Conservation (phyloP, 129 eudicot species). For the Scalesia atractyloides region DNA sequence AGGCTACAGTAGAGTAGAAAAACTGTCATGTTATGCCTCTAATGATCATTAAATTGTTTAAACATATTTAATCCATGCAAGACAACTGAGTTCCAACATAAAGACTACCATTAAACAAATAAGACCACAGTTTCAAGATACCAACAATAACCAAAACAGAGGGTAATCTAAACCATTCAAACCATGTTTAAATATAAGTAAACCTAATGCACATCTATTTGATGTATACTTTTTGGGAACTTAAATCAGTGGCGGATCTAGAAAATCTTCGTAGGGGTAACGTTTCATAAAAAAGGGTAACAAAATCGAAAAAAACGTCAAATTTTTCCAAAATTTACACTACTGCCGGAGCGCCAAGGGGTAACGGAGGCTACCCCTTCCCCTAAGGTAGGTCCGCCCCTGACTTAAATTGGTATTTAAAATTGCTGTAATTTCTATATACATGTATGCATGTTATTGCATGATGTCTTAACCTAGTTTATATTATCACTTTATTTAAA, state of each 20-base stretch:
- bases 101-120: conserved; percentile 30
- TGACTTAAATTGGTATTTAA: conserved; percentile 16
- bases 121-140: conserved; percentile 25
- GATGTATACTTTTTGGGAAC: conserved; percentile 16
- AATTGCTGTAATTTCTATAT: conserved; percentile 23
- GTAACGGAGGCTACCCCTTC: too few relatives aligned
- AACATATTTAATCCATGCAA: conserved; percentile 19
- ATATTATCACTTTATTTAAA: background rate
- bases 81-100: conserved; percentile 34
- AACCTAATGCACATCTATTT: conserved; percentile 22
- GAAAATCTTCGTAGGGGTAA: too few relatives aligned
- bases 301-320: too few relatives aligned
- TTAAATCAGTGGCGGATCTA: too few relatives aligned
- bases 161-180: conserved; percentile 29
- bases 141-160: conserved; percentile 33
- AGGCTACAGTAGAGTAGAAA: conserved; percentile 14
- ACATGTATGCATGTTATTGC: conserved; percentile 41
- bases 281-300: too few relatives aligned
- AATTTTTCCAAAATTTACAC: too few relatives aligned
- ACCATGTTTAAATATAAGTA: conserved; percentile 13
- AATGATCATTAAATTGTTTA: conserved; percentile 11
- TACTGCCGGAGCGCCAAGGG: too few relatives aligned
- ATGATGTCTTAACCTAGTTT: conserved; percentile 11
- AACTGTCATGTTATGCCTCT: conserved; percentile 25
- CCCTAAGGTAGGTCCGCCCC: too few relatives aligned